Evolutionary conservation across 2,329 filamentous ascomycete species (phyloP).

Genomic region (Acephala macrosclerotiorum): DNA sequence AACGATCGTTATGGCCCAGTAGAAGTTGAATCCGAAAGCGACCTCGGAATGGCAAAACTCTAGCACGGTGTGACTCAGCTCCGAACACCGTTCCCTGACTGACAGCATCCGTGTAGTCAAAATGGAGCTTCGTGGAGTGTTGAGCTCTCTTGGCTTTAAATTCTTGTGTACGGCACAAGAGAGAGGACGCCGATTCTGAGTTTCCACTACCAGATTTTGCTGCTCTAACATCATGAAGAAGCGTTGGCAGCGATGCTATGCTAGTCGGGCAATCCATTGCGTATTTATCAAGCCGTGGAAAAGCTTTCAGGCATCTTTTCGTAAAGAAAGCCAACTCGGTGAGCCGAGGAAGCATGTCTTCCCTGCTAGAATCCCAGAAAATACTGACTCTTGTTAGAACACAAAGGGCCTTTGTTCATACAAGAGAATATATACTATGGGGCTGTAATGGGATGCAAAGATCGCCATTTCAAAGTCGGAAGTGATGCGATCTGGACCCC

Average conservation of each 20-base stretch:
- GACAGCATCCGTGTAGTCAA: background rate
- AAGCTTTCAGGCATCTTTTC: background rate
- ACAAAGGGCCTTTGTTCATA: no score
- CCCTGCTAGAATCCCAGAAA: background rate
- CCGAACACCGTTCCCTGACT: background rate
- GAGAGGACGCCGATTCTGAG: background rate
- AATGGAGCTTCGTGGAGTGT: background rate
- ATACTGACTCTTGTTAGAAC: no score
- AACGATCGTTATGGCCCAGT: background rate
- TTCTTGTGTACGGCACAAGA: background rate
- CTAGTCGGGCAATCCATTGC: background rate
- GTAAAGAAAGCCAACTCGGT: background rate
- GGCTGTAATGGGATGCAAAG: slow-evolving; percentile 3
- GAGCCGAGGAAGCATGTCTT: background rate
- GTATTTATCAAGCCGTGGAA: background rate
- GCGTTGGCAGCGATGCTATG: background rate
- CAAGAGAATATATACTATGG: background rate
- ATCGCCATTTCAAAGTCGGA: slow-evolving; percentile 9
- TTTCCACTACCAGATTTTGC: background rate
- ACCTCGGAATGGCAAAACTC: background rate
- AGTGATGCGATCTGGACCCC: slow-evolving; percentile 6
- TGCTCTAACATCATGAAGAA: background rate
- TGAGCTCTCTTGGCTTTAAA: background rate
- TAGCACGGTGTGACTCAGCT: background rate
- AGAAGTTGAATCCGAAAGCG: background rate